Base-by-base conservation (phyloP, 164 flowering plant species). In the Magnolia officinalis region DNA sequence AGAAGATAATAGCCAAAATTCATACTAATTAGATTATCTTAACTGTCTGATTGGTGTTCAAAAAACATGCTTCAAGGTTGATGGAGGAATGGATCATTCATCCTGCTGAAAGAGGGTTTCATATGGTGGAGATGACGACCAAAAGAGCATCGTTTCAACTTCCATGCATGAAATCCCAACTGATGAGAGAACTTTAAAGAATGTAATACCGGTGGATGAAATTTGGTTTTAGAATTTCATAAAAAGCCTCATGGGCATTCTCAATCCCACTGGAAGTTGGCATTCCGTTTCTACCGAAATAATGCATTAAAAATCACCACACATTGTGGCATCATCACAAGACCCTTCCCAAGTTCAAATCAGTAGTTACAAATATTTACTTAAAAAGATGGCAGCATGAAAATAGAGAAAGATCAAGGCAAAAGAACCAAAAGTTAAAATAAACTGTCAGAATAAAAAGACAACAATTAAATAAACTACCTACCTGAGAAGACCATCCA, bases 401-500 rank as follows among this genome's bases (percentile, higher is more conserved):
- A 55, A 55, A 55, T 2, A 55, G 2, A 11, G 18, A 55, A 55
- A 55, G 2, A 55, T 55, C 61, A 11, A 55, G 61, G 61, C 61
- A 55, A 55, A 55, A 55, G 61, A 55, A 8, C 16, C 13, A 55
- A 55, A 11, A 16, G 61, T 11, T 55, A 16, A 16, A 16, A 55
- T 37, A 37, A 37, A 37, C 45, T 37, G 45, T 5, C 45, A 37
- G 45, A 37, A 37, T 37, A 55, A 55, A 55, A 16, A 55, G 61
- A 55, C 61, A 31, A 14, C 20, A 31, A 16, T 31, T 6, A 68
- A 29, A 37, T 14, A 29, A 68, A 68, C 49, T 31, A 37, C 96
- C 67, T 84, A 93, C 98, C 86, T 89, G 83, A 66, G 82, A 85
- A 96, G 92, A 64, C 96, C 98, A 78, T 91, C 91, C 67, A 26